A percentile compares a stretch with the other conserved stretches of the same genome.
Conservation (phyloP, 2,329 filamentous ascomycete species). For the Fusarium setosum region DNA sequence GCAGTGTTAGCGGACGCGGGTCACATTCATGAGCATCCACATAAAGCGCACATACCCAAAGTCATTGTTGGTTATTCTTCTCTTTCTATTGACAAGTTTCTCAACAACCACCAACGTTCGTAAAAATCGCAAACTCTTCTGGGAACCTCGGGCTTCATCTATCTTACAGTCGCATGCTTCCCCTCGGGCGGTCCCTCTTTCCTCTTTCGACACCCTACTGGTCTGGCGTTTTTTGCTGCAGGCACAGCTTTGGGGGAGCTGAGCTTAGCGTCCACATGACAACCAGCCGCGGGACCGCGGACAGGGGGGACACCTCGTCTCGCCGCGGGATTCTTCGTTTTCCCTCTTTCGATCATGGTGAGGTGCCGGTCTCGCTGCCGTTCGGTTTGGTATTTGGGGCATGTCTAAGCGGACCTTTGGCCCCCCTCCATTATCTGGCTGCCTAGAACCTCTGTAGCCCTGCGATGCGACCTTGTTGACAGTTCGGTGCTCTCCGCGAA, state of each 20-base stretch:
- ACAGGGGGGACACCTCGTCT: neutral
- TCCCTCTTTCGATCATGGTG: neutral
- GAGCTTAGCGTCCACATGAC: neutral
- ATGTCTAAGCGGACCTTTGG: neutral
- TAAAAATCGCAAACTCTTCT: neutral
- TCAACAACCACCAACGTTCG: neutral
- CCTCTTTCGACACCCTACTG: constrained; percentile 11
- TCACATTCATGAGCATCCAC: neutral
- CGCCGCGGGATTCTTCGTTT: neutral
- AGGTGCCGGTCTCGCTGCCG: neutral
- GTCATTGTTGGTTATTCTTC: constrained; percentile 28
- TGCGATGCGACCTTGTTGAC: too few species aligned
- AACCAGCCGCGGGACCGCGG: constrained; percentile 1
- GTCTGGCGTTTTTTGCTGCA: neutral
- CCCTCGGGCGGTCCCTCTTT: constrained; percentile 15
- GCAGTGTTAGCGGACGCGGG: neutral
- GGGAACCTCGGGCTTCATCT: constrained; percentile 7
- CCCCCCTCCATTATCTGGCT: neutral
- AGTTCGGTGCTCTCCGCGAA: too few species aligned
- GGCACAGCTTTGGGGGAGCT: neutral
- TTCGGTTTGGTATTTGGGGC: neutral
- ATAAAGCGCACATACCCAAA: constrained; percentile 23
- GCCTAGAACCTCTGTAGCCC: too few species aligned
- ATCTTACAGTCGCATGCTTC: constrained; percentile 1
- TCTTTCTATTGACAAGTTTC: neutral